phyloP scores from a whole-genome alignment of 441 rosid species.

The Theobroma grandiflorum region DNA sequence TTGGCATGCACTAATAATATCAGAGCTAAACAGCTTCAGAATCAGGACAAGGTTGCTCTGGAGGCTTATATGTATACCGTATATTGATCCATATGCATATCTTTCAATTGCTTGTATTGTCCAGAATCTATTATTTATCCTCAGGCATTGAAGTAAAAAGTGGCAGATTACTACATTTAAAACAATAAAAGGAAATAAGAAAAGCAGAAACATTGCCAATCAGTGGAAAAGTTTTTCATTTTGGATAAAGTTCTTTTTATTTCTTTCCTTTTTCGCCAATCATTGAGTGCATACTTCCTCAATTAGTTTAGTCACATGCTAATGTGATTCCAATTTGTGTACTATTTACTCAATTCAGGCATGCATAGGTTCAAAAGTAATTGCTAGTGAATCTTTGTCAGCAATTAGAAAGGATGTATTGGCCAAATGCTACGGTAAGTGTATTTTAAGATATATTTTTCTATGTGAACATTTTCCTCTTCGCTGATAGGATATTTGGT shows the following conservation, averaged over 20 bases:
- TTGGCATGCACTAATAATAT: too few relatives aligned
- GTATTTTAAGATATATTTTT: slow-evolving; percentile 15
- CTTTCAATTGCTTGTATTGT: neutral
- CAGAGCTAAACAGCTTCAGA: too few relatives aligned
- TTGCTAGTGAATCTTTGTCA: slow-evolving; percentile 90
- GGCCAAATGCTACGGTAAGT: slow-evolving; percentile 95
- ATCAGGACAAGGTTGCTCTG: neutral
- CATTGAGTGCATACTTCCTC: neutral
- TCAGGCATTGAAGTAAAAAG: neutral
- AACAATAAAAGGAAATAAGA: neutral
- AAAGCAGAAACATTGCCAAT: slow-evolving; percentile 3
- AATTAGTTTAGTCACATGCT: neutral
- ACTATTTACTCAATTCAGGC: slow-evolving; percentile 60
- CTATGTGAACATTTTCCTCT: neutral
- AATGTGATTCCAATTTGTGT: slow-evolving; percentile 22
- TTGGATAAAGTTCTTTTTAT: neutral
- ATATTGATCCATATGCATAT: neutral
- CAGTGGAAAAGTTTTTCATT: neutral
- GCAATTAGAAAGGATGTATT: slow-evolving; percentile 98
- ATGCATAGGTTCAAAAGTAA: slow-evolving; percentile 95
- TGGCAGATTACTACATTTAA: neutral
- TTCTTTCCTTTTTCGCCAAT: neutral
- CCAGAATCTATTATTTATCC: neutral
- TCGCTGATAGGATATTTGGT: neutral
- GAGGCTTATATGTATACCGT: neutral